Percentiles rank a stretch among this genome's conserved stretches.
phyloP scores from a whole-genome alignment of 2,329 filamentous ascomycete species.

The Penicillium sp. region DNA sequence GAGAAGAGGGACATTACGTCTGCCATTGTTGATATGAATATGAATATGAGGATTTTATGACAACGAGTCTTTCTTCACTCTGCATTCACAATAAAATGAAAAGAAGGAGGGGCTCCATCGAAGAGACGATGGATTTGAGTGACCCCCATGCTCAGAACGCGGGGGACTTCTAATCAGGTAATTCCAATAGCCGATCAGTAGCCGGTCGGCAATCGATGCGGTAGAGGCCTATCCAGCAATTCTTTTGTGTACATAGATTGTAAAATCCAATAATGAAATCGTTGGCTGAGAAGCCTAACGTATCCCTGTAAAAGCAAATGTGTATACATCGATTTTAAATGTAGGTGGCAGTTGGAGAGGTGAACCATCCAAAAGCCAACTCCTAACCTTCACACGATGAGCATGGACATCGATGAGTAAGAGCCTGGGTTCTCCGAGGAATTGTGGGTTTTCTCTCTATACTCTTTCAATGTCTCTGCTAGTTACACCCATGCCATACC shows the following conservation, averaged over 20 bases:
- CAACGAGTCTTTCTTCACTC: neutral
- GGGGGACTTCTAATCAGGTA: constrained; percentile 4
- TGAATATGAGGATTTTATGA: neutral
- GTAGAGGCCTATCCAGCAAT: neutral
- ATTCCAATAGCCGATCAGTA: constrained; percentile 15
- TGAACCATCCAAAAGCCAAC: neutral
- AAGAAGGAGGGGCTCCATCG: neutral
- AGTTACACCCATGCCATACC: neutral
- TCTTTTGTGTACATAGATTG: neutral
- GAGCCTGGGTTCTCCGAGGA: constrained; percentile 13
- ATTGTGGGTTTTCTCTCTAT: constrained; percentile 1
- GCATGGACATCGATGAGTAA: constrained; percentile 17
- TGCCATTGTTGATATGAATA: constrained; percentile 25
- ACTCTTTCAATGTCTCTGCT: neutral
- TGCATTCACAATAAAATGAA: neutral
- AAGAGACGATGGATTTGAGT: neutral
- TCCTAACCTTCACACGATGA: neutral
- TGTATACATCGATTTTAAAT: too few species aligned
- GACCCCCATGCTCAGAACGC: neutral
- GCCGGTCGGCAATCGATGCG: constrained; percentile 13
- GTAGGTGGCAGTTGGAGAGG: neutral
- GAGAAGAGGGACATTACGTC: constrained; percentile 37
- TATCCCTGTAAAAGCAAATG: too few species aligned
- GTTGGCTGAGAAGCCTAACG: too few species aligned
- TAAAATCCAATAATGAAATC: neutral